A percentile compares a stretch with the other conserved stretches of the same genome.
Conservation (phyloP, 306 rosid genomes). For the Urtica urens region DNA sequence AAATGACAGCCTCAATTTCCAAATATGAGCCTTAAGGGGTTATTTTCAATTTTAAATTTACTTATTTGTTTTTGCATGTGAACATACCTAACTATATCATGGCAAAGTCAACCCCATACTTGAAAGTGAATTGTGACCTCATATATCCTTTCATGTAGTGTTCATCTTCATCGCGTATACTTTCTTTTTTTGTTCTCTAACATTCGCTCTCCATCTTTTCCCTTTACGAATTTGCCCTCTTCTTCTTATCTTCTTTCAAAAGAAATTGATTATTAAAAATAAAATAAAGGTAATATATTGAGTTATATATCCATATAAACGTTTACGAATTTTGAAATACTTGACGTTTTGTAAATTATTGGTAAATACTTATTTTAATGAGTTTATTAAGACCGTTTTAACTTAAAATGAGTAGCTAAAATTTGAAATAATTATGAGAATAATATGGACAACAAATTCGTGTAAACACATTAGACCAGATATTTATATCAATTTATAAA, state of each 20-base stretch:
- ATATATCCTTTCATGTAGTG: not conserved
- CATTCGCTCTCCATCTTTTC: not conserved
- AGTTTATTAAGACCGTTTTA: too few relatives aligned
- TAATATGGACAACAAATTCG: too few relatives aligned
- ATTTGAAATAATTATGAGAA: too few relatives aligned
- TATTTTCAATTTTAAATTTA: not conserved
- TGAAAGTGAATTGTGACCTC: not conserved
- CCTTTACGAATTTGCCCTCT: not conserved
- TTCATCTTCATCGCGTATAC: not conserved
- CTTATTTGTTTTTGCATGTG: conserved; percentile 33
- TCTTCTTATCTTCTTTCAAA: not conserved
- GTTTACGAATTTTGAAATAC: too few relatives aligned
- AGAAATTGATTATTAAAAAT: too few relatives aligned
- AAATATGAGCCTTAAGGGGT: not conserved
- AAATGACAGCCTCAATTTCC: conserved; percentile 20
- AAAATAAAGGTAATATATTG: too few relatives aligned
- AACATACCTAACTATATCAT: conserved; percentile 25
- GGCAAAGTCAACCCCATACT: conserved; percentile 16
- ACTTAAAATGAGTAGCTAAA: too few relatives aligned
- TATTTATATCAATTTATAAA: too few relatives aligned
- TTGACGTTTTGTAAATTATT: too few relatives aligned
- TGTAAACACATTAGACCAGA: too few relatives aligned
- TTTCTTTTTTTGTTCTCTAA: not conserved
- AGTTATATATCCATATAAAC: too few relatives aligned
- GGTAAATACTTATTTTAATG: too few relatives aligned